These are phyloP conservation scores for Lachnellula suecica DNA, from an alignment of 2,329 filamentous ascomycete genomes.

Conservation along the genomic window DNA sequence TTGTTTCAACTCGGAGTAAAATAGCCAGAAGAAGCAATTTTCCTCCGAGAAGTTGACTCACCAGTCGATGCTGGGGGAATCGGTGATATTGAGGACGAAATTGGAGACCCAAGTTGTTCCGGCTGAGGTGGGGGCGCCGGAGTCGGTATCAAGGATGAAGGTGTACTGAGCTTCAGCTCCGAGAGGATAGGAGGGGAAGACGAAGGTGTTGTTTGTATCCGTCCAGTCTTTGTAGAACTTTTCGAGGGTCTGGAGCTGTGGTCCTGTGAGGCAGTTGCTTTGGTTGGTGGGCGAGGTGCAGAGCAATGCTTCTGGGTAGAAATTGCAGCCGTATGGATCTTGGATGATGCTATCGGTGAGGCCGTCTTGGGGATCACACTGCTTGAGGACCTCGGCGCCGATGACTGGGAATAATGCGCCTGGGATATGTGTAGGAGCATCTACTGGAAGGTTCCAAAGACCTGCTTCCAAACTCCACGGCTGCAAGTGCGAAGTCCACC, in stretches of 20 bases:
- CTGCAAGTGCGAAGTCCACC: conserved; percentile 22
- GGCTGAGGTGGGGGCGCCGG: conserved; percentile 1
- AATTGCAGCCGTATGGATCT: conserved; percentile 35
- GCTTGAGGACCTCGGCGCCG: conserved; percentile 41
- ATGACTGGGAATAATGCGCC: conserved; percentile 42
- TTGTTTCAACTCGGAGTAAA: no score
- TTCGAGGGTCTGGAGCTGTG: conserved; percentile 43
- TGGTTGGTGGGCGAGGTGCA: conserved; percentile 27
- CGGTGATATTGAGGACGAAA: conserved; percentile 16
- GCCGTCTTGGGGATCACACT: conserved; percentile 51
- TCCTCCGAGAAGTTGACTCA: no score
- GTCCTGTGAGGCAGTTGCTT: conserved; percentile 41
- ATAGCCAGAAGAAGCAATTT: no score
- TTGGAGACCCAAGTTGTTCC: conserved; percentile 9
- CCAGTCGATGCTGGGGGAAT: no score
- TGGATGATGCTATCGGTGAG: conserved; percentile 44
- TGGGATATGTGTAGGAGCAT: conserved; percentile 42
- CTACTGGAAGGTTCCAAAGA: conserved; percentile 47
- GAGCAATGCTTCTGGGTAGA: conserved; percentile 27
- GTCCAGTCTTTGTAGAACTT: conserved; percentile 38
- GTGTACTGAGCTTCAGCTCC: conserved; percentile 14
- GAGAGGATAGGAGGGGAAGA: conserved; percentile 5
- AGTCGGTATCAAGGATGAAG: conserved; percentile 6
- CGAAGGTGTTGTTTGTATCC: conserved; percentile 3
- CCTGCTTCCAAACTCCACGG: conserved; percentile 40